A percentile compares a stretch with the other conserved stretches of the same genome.
These are phyloP conservation scores for Marchantia paleacea DNA, from an alignment of 225 moss, liverwort and hornwort genomes.

Conservation along the genomic window DNA sequence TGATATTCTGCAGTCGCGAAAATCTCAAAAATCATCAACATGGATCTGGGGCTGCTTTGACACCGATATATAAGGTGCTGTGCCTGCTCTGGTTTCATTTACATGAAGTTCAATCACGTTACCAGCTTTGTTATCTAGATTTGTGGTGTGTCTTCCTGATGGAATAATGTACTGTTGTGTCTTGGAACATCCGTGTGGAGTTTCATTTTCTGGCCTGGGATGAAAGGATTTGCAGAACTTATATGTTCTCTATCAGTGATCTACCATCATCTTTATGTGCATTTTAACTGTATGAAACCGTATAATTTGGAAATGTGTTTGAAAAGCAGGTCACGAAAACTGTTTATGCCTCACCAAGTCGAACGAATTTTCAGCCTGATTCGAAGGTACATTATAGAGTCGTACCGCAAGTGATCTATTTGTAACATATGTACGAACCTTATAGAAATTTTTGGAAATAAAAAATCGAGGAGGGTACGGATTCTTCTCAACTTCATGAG, in stretches of 20 bases:
- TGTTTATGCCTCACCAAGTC: constrained; percentile 92
- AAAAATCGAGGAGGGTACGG: too few species aligned
- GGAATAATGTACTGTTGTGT: too few species aligned
- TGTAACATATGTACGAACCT: background rate
- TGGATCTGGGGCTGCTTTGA: constrained; percentile 51
- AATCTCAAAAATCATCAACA: constrained; percentile 67
- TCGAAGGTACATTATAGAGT: constrained; percentile 32
- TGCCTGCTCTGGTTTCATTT: background rate
- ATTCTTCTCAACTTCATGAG: too few species aligned
- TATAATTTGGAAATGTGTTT: background rate
- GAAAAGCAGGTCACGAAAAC: constrained; percentile 68
- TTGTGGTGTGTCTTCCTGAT: too few species aligned
- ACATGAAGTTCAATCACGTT: background rate
- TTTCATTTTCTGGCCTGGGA: too few species aligned
- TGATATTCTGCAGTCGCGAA: constrained; percentile 56
- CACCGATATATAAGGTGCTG: constrained; percentile 62
- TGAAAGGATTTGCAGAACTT: too few species aligned
- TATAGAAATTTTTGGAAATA: too few species aligned
- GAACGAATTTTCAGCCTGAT: constrained; percentile 86
- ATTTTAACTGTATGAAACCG: background rate
- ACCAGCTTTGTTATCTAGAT: too few species aligned
- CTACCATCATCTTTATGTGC: background rate
- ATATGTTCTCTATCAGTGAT: background rate
- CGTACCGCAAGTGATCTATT: background rate
- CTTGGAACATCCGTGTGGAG: too few species aligned